Percentiles rank a stretch among this genome's conserved stretches.
Evolutionary conservation across 2,329 filamentous ascomycete species (phyloP).

Genomic region (Monosporascus sp.): DNA sequence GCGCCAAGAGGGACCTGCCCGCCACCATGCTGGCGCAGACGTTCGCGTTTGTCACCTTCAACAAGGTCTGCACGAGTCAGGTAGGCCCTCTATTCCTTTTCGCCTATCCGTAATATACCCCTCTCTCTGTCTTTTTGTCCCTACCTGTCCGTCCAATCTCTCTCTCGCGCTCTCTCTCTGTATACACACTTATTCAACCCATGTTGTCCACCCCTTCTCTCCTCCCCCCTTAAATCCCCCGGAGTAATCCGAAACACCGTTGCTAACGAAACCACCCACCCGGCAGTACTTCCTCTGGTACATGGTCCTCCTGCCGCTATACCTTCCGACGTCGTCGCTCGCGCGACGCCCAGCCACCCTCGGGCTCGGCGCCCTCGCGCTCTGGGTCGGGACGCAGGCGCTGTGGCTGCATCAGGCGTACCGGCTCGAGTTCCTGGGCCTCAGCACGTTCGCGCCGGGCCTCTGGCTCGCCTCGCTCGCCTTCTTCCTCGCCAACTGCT

Average conservation of each 20-base stretch:
- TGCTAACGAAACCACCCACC: neutral
- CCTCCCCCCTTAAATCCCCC: neutral
- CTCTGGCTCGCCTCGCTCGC: constrained; percentile 69
- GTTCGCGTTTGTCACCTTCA: constrained; percentile 94
- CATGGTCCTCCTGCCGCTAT: constrained; percentile 86
- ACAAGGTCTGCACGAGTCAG: constrained; percentile 98
- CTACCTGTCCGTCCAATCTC: neutral
- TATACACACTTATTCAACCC: neutral
- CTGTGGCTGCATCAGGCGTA: constrained; percentile 74
- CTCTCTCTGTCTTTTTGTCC: neutral
- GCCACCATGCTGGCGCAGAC: constrained; percentile 90
- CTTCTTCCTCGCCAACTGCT: constrained; percentile 84
- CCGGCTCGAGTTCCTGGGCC: constrained; percentile 72
- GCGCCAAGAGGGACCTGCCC: constrained; percentile 78
- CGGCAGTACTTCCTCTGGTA: constrained; percentile 96
- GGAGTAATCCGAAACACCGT: neutral
- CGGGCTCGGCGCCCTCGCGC: constrained; percentile 58
- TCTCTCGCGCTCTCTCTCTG: neutral
- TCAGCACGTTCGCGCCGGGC: constrained; percentile 79
- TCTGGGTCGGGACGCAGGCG: constrained; percentile 76
- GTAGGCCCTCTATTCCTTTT: constrained; percentile 46
- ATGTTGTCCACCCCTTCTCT: neutral
- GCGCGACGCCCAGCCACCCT: constrained; percentile 48
- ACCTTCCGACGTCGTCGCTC: constrained; percentile 76
- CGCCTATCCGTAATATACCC: neutral